A percentile compares a stretch with the other conserved stretches of the same genome.
These are phyloP conservation scores for Drosera spatulata DNA, from an alignment of 179 eudicot genomes.

Conservation along the genomic window DNA sequence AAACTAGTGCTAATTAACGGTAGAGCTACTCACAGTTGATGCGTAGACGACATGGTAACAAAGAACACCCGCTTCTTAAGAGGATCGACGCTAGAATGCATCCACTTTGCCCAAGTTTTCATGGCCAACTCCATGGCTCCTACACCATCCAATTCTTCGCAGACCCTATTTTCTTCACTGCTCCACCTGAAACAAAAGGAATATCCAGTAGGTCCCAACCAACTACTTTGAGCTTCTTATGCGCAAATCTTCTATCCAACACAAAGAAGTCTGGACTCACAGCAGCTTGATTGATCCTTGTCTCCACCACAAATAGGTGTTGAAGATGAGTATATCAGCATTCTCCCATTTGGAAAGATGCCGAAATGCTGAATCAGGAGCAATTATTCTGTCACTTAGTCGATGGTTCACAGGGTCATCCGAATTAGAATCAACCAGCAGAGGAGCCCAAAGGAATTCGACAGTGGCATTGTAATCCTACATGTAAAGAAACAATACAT, in stretches of 20 bases:
- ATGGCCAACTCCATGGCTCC: constrained; percentile 89
- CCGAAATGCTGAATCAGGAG: constrained; percentile 70
- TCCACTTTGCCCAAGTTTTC: constrained; percentile 93
- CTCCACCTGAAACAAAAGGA: constrained; percentile 53
- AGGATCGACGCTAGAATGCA: constrained; percentile 47
- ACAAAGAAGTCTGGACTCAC: constrained; percentile 35
- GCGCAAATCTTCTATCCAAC: background rate
- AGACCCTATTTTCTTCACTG: constrained; percentile 44
- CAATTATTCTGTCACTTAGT: constrained; percentile 67
- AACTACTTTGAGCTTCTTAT: constrained; percentile 1
- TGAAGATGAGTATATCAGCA: constrained; percentile 85
- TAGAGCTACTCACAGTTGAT: constrained; percentile 40
- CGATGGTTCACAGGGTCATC: constrained; percentile 93
- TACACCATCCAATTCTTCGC: constrained; percentile 70
- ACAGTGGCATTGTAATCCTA: constrained; percentile 88
- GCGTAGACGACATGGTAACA: constrained; percentile 95
- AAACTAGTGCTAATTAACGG: no score
- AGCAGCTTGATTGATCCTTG: constrained; percentile 84
- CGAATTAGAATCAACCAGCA: constrained; percentile 92
- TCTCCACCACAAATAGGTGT: constrained; percentile 95
- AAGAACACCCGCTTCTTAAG: constrained; percentile 60
- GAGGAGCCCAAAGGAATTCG: constrained; percentile 95
- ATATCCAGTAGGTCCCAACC: constrained; percentile 2
- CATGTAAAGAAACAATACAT: constrained; percentile 7
- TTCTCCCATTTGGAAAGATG: constrained; percentile 75